These are phyloP conservation scores for Mycena capillaripes DNA, from an alignment of 768 basidiomycete genomes.

Conservation along the genomic window DNA sequence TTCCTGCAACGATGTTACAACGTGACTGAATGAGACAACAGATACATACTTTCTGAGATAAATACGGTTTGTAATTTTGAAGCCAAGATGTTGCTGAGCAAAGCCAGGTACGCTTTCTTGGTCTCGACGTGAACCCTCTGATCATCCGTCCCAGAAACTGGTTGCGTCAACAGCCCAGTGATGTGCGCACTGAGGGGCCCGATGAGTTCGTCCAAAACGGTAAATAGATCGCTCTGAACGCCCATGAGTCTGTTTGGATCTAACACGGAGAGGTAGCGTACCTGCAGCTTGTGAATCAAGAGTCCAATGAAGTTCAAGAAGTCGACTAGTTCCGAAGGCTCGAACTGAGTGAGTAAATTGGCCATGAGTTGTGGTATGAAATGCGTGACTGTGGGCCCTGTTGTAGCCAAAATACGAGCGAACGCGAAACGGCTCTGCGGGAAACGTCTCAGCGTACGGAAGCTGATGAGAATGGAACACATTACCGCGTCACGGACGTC, in stretches of 20 bases:
- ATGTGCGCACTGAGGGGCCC: constrained; percentile 90
- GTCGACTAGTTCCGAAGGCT: constrained; percentile 92
- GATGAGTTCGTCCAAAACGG: constrained; percentile 91
- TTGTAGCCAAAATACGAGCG: constrained; percentile 90
- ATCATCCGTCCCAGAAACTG: constrained; percentile 90
- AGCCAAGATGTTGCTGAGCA: constrained; percentile 85
- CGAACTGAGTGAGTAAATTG: constrained; percentile 92
- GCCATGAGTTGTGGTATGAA: constrained; percentile 92
- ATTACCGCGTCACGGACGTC: constrained; percentile 92
- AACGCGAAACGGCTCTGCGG: constrained; percentile 92
- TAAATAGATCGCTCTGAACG: constrained; percentile 84
- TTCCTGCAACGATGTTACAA: constrained; percentile 45
- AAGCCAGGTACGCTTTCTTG: constrained; percentile 88
- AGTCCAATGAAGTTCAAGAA: constrained; percentile 96
- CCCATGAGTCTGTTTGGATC: not conserved
- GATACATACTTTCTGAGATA: constrained; percentile 84
- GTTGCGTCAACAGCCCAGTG: constrained; percentile 81
- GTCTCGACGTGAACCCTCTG: constrained; percentile 82
- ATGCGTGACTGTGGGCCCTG: constrained; percentile 88
- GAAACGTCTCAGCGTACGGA: constrained; percentile 16
- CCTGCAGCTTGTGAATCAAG: constrained; percentile 92
- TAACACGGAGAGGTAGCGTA: constrained; percentile 45
- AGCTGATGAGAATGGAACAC: constrained; percentile 42
- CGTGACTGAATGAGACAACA: not conserved
- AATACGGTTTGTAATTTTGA: constrained; percentile 89